These are phyloP conservation scores for Fraxinus velutina DNA, from an alignment of 305 asterid species.

Conservation along the genomic window DNA sequence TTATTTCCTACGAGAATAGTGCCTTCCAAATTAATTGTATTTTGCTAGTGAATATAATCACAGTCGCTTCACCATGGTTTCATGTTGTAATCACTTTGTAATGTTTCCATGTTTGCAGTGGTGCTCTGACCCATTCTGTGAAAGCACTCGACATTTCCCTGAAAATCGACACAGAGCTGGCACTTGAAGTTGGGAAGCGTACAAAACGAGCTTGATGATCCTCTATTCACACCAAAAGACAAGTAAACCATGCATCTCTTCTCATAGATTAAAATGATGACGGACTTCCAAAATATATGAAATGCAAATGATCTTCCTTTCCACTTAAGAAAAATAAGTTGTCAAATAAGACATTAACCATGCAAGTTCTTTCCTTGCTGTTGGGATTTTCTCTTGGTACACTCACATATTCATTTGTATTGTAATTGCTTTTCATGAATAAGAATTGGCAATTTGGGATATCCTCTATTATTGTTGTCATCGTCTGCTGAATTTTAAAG, in stretches of 20 bases:
- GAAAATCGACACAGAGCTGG: constrained; percentile 90
- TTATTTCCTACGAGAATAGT: background rate
- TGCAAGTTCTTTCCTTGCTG: background rate
- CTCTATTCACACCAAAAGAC: background rate
- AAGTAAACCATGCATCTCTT: background rate
- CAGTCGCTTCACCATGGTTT: background rate
- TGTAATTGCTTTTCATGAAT: background rate
- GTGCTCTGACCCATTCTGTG: constrained; percentile 92
- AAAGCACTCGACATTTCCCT: constrained; percentile 93
- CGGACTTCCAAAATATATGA: background rate
- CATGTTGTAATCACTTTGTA: constrained; percentile 4
- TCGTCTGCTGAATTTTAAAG: background rate
- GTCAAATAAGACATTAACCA: background rate
- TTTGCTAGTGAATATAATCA: background rate
- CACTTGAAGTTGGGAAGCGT: constrained; percentile 84
- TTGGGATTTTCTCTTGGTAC: background rate
- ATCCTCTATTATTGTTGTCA: background rate
- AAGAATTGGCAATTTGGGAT: background rate
- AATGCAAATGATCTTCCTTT: background rate
- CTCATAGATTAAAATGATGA: background rate
- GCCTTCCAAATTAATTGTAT: background rate
- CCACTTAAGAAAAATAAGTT: background rate
- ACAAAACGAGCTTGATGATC: constrained; percentile 77
- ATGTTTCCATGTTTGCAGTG: constrained; percentile 46
- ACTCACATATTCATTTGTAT: background rate